A percentile compares a stretch with the other conserved stretches of the same genome.
Evolutionary conservation across 2,329 filamentous ascomycete species (phyloP).

Genomic region (Talaromyces sp.): DNA sequence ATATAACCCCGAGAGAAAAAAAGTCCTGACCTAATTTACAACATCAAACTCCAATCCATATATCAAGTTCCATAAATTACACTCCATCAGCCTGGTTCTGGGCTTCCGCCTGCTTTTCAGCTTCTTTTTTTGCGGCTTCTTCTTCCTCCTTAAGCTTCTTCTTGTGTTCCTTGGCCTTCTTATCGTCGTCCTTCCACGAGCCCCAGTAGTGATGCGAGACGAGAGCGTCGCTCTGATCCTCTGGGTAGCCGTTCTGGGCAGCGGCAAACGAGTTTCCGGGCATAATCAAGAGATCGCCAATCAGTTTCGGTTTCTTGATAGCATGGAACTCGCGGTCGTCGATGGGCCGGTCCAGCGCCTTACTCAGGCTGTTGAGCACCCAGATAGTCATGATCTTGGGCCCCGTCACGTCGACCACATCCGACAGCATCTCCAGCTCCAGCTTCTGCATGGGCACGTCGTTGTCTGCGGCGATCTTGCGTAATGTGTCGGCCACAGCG

Average conservation of each 20-base stretch:
- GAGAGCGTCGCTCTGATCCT: slow-evolving; percentile 11
- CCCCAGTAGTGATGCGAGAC: slow-evolving; percentile 13
- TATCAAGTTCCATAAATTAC: background rate
- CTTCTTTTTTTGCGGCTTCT: background rate
- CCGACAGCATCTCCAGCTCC: slow-evolving; percentile 21
- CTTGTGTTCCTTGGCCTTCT: background rate
- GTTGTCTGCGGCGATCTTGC: slow-evolving; percentile 15
- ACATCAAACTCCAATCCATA: background rate
- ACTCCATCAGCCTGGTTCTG: background rate
- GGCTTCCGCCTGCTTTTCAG: background rate
- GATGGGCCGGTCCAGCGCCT: slow-evolving; percentile 14
- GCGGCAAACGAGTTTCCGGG: slow-evolving; percentile 21
- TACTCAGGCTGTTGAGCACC: slow-evolving; percentile 16
- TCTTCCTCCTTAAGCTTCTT: background rate
- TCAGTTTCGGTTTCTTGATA: slow-evolving; percentile 17
- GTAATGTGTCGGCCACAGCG: slow-evolving; percentile 14
- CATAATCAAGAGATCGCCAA: slow-evolving; percentile 24
- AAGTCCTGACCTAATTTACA: background rate
- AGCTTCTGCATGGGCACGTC: slow-evolving; percentile 13
- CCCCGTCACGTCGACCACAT: slow-evolving; percentile 23
- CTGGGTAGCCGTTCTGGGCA: slow-evolving; percentile 17
- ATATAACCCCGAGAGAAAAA: background rate
- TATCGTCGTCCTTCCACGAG: slow-evolving; percentile 10
- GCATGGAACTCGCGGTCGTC: slow-evolving; percentile 19
- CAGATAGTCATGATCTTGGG: slow-evolving; percentile 24